phyloP scores from a whole-genome alignment of 257 asterid species.

The Salvia rosmarinus region DNA sequence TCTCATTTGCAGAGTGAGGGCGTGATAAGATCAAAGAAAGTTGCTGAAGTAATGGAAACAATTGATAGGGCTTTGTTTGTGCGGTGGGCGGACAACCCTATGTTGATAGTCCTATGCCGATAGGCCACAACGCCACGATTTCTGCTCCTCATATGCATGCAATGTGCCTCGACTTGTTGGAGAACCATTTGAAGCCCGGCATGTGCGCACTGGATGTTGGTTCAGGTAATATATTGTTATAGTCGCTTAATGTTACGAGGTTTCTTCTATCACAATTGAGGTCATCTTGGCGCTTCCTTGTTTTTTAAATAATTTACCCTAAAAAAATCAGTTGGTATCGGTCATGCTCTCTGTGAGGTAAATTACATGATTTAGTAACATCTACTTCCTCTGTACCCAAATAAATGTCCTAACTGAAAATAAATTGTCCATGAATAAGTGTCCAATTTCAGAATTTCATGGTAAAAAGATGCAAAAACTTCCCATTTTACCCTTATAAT shows the following conservation, averaged over 20 bases:
- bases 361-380: background rate
- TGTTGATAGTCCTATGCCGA: constrained; percentile 74
- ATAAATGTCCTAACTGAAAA: too few relatives aligned
- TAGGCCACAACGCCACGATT: constrained; percentile 89
- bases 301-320: background rate
- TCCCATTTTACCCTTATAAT: too few relatives aligned
- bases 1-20: constrained; percentile 60
- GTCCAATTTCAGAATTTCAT: too few relatives aligned
- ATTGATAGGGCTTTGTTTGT: constrained; percentile 89
- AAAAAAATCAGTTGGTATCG: background rate
- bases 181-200: constrained; percentile 84
- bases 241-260: background rate
- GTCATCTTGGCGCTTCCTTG: background rate
- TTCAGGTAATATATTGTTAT: constrained; percentile 56
- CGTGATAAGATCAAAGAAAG: constrained; percentile 57
- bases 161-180: constrained; percentile 86
- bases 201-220: constrained; percentile 93
- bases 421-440: too few relatives aligned
- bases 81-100: constrained; percentile 75
- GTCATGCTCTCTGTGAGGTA: background rate
- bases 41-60: constrained; percentile 77
- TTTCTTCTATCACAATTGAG: background rate
- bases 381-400: background rate
- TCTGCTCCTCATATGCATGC: constrained; percentile 99
- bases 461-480: too few relatives aligned